phyloP scores from a whole-genome alignment of 495 filamentous ascomycete species.

The Talaromyces nanjingensis region DNA sequence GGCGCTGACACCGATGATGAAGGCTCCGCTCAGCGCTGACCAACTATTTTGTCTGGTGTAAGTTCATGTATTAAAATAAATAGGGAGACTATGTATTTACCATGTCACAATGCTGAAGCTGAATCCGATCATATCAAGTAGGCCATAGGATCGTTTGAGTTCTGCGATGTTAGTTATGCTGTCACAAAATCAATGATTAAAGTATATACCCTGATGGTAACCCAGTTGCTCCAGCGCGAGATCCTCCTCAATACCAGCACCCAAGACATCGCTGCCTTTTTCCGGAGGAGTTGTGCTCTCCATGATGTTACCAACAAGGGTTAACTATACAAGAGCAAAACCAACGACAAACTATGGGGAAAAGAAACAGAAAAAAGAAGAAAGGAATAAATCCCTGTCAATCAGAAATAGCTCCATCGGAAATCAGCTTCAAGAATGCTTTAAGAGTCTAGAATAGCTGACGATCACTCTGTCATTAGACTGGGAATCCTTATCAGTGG shows the following conservation, averaged over 20 bases:
- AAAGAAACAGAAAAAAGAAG: neutral
- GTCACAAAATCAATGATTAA: neutral
- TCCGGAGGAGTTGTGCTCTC: neutral
- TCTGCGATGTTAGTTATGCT: slow-evolving; percentile 21
- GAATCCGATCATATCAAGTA: slow-evolving; percentile 55
- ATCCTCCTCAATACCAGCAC: slow-evolving; percentile 29
- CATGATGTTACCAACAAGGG: neutral
- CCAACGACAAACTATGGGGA: neutral
- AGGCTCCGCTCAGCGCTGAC: slow-evolving; percentile 48
- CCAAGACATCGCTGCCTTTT: slow-evolving; percentile 17
- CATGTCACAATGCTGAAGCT: slow-evolving; percentile 53
- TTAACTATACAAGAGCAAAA: neutral
- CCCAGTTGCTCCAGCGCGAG: slow-evolving; percentile 37
- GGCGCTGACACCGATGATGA: slow-evolving; percentile 48
- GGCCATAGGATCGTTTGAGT: slow-evolving; percentile 50
- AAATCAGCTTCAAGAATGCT: neutral
- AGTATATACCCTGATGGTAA: slow-evolving; percentile 41
- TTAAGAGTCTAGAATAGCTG: neutral
- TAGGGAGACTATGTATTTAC: slow-evolving; percentile 15
- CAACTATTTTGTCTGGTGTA: slow-evolving; percentile 27
- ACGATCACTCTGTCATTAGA: neutral
- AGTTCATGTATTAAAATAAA: too few relatives aligned
- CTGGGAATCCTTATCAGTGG: neutral
- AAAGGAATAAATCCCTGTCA: neutral
- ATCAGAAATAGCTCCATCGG: neutral